A percentile compares a stretch with the other conserved stretches of the same genome.
phyloP scores from a whole-genome alignment of 1,139 yeast genomes.

The Taiozyma sp. region DNA sequence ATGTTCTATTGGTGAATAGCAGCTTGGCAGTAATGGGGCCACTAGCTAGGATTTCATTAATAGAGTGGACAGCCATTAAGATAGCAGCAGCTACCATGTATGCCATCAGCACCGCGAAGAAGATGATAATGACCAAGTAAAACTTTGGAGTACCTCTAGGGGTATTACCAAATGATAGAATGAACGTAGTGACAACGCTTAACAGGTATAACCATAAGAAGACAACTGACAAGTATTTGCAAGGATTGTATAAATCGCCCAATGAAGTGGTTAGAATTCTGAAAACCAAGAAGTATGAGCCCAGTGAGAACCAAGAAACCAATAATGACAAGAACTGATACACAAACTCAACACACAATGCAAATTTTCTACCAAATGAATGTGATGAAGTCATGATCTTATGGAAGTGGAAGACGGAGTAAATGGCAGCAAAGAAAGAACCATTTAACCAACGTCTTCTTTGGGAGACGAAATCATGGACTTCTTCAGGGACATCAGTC shows the following conservation, averaged over 20 bases:
- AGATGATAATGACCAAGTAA: slow-evolving; percentile 76
- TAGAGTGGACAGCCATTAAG: slow-evolving; percentile 74
- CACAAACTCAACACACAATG: slow-evolving; percentile 70
- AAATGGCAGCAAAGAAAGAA: slow-evolving; percentile 92
- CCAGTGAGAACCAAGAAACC: slow-evolving; percentile 78
- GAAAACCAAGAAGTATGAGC: slow-evolving; percentile 77
- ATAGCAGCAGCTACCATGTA: slow-evolving; percentile 91
- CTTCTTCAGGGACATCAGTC: slow-evolving; percentile 89
- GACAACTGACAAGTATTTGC: slow-evolving; percentile 72
- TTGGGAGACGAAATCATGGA: slow-evolving; percentile 84
- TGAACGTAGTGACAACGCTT: slow-evolving; percentile 86
- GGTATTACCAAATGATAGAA: slow-evolving; percentile 87
- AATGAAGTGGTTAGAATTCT: slow-evolving; percentile 71
- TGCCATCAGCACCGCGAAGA: slow-evolving; percentile 89
- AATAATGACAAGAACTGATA: slow-evolving; percentile 69
- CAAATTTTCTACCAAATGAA: slow-evolving; percentile 60
- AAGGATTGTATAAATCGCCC: slow-evolving; percentile 59
- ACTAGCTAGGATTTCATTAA: slow-evolving; percentile 31
- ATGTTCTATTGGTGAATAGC: slow-evolving; percentile 48
- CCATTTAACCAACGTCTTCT: slow-evolving; percentile 97
- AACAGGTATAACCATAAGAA: slow-evolving; percentile 88
- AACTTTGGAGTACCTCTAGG: slow-evolving; percentile 88
- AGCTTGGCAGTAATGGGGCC: slow-evolving; percentile 27
- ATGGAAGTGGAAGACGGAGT: slow-evolving; percentile 69
- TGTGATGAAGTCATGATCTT: slow-evolving; percentile 78